phyloP scores from a whole-genome alignment of 805 yeast species.

The Candida anglica region DNA sequence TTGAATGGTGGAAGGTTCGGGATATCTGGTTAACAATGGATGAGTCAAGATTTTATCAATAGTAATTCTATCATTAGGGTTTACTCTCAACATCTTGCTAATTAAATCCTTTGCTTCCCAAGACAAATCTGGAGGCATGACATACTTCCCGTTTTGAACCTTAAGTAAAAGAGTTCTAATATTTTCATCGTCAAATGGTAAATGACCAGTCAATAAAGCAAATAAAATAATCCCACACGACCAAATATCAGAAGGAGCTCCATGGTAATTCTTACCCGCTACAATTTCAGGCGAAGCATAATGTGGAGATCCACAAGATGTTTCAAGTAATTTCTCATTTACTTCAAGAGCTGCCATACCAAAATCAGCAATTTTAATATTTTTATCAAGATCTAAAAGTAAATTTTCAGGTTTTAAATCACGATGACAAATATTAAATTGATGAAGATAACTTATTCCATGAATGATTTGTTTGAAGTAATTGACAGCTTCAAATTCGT shows the following conservation, averaged over 20 bases:
- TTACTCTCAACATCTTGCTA: constrained; percentile 72
- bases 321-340: constrained; percentile 75
- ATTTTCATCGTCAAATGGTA: constrained; percentile 96
- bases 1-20: constrained; percentile 34
- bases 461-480: constrained; percentile 84
- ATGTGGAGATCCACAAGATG: constrained; percentile 97
- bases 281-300: constrained; percentile 98
- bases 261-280: constrained; percentile 91
- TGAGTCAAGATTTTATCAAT: constrained; percentile 75
- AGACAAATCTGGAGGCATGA: constrained; percentile 77
- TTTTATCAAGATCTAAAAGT: constrained; percentile 73
- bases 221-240: constrained; percentile 94
- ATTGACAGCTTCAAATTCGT: constrained; percentile 83
- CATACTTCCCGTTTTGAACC: constrained; percentile 85
- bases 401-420: constrained; percentile 83
- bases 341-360: constrained; percentile 98
- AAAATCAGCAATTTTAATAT: constrained; percentile 95
- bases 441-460: constrained; percentile 82
- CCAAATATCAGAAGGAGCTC: constrained; percentile 97
- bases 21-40: constrained; percentile 77
- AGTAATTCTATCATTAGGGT: constrained; percentile 76
- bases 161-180: constrained; percentile 81
- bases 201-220: constrained; percentile 89
- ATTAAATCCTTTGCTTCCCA: constrained; percentile 85
- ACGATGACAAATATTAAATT: constrained; percentile 82